A percentile compares a stretch with the other conserved stretches of the same genome.
phyloP scores from a whole-genome alignment of 352 stramenopile species.

The Pythium oligandrum region DNA sequence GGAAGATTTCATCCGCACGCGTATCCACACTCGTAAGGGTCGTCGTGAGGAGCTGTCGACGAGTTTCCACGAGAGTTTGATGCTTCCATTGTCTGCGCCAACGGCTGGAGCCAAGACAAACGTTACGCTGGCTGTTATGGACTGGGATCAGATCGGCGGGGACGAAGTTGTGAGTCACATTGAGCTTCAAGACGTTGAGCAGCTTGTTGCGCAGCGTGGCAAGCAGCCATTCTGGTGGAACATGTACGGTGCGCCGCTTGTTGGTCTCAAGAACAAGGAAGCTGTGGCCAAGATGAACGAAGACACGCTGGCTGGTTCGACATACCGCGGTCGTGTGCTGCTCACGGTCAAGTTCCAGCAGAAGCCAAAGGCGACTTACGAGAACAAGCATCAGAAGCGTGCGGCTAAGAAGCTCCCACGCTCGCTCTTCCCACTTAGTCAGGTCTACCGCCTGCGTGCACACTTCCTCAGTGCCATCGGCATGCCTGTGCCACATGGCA shows the following conservation, averaged over 20 bases:
- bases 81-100: constrained; percentile 33
- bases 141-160: constrained; percentile 60
- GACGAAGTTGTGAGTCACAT: constrained; percentile 62
- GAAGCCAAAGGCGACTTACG: constrained; percentile 54
- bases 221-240: constrained; percentile 66
- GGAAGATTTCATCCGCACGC: constrained; percentile 50
- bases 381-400: constrained; percentile 68
- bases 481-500: constrained; percentile 32
- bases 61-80: constrained; percentile 64
- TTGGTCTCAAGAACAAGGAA: constrained; percentile 40
- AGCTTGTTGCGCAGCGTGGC: constrained; percentile 21
- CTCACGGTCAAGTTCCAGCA: constrained; percentile 47
- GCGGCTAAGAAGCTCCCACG: constrained; percentile 42
- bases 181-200: constrained; percentile 32
- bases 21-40: constrained; percentile 59
- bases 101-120: constrained; percentile 11
- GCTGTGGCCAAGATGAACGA: constrained; percentile 57
- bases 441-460: constrained; percentile 60
- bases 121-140: constrained; percentile 52
- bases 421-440: constrained; percentile 41
- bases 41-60: constrained; percentile 50
- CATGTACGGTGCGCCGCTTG: constrained; percentile 61
- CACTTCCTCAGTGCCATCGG: constrained; percentile 62
- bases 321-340: constrained; percentile 77
- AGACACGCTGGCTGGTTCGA: constrained; percentile 45